These are phyloP conservation scores for Stephania japonica DNA, from an alignment of 164 flowering plant species.

Conservation along the genomic window DNA sequence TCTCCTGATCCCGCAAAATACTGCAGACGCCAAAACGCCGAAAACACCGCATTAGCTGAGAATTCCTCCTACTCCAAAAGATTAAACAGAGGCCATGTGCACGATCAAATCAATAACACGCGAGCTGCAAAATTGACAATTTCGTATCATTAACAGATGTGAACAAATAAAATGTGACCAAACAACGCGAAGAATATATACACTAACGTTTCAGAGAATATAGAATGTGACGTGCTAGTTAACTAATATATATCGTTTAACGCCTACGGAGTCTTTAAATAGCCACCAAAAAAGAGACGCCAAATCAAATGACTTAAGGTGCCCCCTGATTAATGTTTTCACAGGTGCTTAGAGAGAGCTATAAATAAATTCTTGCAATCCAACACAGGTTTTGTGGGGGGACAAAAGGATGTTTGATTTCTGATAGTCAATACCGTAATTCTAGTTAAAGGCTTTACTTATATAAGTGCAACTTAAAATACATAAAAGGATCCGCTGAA, in stretches of 20 bases:
- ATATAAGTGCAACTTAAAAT: not conserved
- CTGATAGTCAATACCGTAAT: not conserved
- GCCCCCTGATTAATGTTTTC: no score
- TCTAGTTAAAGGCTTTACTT: not conserved
- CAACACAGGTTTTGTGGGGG: not conserved
- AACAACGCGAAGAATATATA: not conserved
- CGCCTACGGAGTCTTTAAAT: no score
- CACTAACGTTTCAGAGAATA: not conserved
- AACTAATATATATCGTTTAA: no score
- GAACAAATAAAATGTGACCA: not conserved
- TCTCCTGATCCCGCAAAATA: not conserved
- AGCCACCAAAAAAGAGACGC: no score
- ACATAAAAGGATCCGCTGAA: no score
- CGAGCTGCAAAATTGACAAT: conserved; percentile 18
- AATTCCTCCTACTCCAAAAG: not conserved
- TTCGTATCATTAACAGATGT: not conserved
- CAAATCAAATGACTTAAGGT: no score
- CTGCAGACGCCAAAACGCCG: not conserved
- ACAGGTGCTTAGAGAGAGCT: no score
- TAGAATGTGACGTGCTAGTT: no score
- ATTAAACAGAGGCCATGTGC: conserved; percentile 17
- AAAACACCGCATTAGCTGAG: not conserved
- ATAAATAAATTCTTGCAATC: no score
- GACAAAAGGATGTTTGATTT: not conserved
- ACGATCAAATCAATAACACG: conserved; percentile 27